Percentiles rank a stretch among this genome's conserved stretches.
Conservation (phyloP, 805 yeast species). For the Kluyveromyces nonfermentans region DNA sequence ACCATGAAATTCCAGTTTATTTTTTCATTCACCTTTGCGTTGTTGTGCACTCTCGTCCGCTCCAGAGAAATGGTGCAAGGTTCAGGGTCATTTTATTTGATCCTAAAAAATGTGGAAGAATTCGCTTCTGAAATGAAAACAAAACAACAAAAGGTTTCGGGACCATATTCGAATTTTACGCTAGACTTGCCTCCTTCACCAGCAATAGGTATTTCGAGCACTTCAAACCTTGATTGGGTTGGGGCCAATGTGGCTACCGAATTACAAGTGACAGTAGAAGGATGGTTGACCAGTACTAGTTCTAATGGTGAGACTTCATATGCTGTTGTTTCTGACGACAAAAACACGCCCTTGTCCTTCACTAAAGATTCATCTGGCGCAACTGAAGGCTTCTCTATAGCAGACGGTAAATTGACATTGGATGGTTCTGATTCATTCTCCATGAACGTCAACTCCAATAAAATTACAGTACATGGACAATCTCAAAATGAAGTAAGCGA, state of each 20-base stretch:
- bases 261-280: slow-evolving; percentile 1
- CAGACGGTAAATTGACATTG: background rate
- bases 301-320: background rate
- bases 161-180: background rate
- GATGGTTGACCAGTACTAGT: background rate
- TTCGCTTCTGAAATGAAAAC: background rate
- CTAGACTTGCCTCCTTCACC: background rate
- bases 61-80: background rate
- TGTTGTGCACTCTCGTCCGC: background rate
- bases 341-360: background rate
- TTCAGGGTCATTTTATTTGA: background rate
- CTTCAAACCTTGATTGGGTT: background rate
- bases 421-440: slow-evolving; percentile 1
- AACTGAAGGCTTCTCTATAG: slow-evolving; percentile 1
- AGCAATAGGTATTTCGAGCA: background rate
- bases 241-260: background rate
- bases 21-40: background rate
- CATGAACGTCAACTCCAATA: background rate
- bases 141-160: background rate
- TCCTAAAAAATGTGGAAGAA: background rate
- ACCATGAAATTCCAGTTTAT: background rate
- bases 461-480: background rate
- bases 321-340: background rate
- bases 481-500: background rate
- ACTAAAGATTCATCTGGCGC: background rate